A percentile compares a stretch with the other conserved stretches of the same genome.
Conservation (phyloP, 2,329 filamentous ascomycete species). For the Emergomyces africanus region DNA sequence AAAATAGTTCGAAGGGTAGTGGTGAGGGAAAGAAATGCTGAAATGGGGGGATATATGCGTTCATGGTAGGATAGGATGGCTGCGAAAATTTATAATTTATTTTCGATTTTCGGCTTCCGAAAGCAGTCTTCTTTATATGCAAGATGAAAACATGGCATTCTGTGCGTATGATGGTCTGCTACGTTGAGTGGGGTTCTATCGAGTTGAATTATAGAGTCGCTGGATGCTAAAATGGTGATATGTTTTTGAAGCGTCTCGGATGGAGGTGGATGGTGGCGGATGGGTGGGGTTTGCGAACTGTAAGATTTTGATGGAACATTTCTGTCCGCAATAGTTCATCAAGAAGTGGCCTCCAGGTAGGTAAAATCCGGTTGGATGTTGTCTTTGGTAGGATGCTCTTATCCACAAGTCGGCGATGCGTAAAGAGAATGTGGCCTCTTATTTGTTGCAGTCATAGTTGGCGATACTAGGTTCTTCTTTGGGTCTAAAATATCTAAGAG, state of each 20-base stretch:
- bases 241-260: neutral
- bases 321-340: neutral
- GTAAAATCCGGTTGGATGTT: neutral
- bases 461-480: neutral
- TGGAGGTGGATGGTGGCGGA: neutral
- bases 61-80: neutral
- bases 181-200: neutral
- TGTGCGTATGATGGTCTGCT: neutral
- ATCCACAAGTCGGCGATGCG: neutral
- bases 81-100: neutral
- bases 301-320: neutral
- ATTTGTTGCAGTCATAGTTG: neutral
- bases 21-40: neutral
- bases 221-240: neutral
- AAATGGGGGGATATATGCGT: neutral
- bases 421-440: neutral
- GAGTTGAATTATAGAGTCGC: neutral
- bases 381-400: neutral
- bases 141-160: neutral
- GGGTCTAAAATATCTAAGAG: neutral
- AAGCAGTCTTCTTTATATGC: neutral
- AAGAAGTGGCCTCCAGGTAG: neutral
- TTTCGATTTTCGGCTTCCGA: neutral
- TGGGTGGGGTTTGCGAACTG: neutral
- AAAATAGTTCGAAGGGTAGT: neutral